phyloP scores from a whole-genome alignment of 306 rosid species.

The Vachellia pachyceras region DNA sequence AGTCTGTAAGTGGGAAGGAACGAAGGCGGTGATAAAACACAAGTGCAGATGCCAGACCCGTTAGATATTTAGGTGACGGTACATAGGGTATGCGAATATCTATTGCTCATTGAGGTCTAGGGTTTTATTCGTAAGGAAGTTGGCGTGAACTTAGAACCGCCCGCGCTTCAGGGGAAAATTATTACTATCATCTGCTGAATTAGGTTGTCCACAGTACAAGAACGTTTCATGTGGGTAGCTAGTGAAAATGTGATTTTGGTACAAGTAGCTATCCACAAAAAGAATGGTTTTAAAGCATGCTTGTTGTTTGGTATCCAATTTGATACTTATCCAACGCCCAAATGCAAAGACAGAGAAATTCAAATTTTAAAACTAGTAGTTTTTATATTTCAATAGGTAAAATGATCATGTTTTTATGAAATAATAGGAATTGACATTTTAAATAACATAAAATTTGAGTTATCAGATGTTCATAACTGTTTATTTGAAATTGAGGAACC shows the following conservation, averaged over 20 bases:
- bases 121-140: neutral
- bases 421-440: too few species aligned
- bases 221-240: too few species aligned
- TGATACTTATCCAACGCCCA: neutral
- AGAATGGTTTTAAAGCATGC: neutral
- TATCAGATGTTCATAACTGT: too few species aligned
- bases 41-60: constrained; percentile 49
- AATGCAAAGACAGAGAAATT: too few species aligned
- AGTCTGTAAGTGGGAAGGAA: constrained; percentile 50
- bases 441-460: too few species aligned
- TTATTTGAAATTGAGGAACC: too few species aligned
- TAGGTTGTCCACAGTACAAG: too few species aligned
- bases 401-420: too few species aligned
- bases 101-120: constrained; percentile 34
- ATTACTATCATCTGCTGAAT: too few species aligned
- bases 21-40: constrained; percentile 68
- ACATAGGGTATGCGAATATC: constrained; percentile 38
- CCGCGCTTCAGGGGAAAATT: too few species aligned
- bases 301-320: neutral
- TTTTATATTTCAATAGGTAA: too few species aligned
- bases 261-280: neutral
- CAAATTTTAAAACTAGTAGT: too few species aligned
- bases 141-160: neutral
- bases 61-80: constrained; percentile 46
- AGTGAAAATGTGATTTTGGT: neutral